These are phyloP conservation scores for Fomitopsis palustris DNA, from an alignment of 1,284 basidiomycete species.

Conservation along the genomic window DNA sequence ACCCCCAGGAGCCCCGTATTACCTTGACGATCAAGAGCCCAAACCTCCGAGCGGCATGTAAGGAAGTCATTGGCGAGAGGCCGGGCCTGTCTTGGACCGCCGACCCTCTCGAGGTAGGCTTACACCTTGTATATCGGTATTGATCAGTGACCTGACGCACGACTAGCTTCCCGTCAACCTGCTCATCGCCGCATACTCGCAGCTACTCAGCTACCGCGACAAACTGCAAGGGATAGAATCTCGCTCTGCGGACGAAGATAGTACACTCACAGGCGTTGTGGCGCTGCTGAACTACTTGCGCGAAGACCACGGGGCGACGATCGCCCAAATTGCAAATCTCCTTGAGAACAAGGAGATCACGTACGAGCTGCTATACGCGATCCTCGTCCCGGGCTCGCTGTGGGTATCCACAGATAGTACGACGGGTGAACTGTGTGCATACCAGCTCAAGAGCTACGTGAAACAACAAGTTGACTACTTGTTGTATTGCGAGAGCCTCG, in stretches of 20 bases:
- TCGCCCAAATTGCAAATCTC: constrained; percentile 42
- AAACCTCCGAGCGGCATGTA: constrained; percentile 52
- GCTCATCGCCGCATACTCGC: not conserved
- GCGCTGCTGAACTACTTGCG: constrained; percentile 45
- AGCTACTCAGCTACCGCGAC: not conserved
- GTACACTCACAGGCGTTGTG: constrained; percentile 39
- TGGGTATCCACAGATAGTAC: constrained; percentile 42
- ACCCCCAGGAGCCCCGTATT: constrained; percentile 38
- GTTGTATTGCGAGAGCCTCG: constrained; percentile 8
- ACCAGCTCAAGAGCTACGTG: not conserved
- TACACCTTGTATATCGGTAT: not conserved
- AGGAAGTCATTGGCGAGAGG: constrained; percentile 48
- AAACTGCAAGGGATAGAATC: not conserved
- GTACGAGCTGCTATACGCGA: constrained; percentile 48
- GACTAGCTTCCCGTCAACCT: not conserved
- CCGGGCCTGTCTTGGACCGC: constrained; percentile 54
- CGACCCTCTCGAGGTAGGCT: constrained; percentile 44
- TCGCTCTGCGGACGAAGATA: constrained; percentile 22
- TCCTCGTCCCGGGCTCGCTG: constrained; percentile 47
- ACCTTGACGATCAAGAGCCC: constrained; percentile 53
- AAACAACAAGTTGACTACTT: not conserved
- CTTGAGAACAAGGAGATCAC: constrained; percentile 51
- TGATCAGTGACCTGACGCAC: constrained; percentile 7
- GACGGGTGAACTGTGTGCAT: constrained; percentile 21
- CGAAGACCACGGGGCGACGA: constrained; percentile 43